Evolutionary conservation across 805 yeast species (phyloP), one percentile per base, ranked within the genome.

Genomic region (Komagataella kurtzmanii): DNA sequence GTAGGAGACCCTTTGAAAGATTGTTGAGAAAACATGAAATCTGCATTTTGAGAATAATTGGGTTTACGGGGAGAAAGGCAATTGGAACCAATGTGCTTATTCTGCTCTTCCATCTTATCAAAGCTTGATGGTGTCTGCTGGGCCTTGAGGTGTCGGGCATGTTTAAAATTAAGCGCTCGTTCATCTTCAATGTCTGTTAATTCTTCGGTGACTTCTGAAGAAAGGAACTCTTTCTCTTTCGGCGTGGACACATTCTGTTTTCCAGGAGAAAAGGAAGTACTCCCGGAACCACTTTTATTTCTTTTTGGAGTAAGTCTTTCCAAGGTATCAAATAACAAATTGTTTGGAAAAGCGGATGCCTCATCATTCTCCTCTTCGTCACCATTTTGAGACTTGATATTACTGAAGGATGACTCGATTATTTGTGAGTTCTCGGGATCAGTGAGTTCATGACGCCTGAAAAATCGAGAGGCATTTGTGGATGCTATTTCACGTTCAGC

Each of bases 101-200:
- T 30, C 10, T 30, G 40, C 14, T 30, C 40, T 30, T 30, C 14
- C 40, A 14, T 30, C 12, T 30, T 30, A 30, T 30, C 40, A 1
- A 30, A 10, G 4, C 14, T 10, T 30, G 40, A 30, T 10, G 10
- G 40, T 10, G 40, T 10, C 14, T 14, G 14, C 40, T 14, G 3
- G 14, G 40, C 4, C 40, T 30, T 30, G 14, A 10, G 10, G 14
- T 14, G n/a, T 14, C 40, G 8, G 10, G 40, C 40, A 2, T 30
- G n/a, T 30, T 30, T 30, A 8, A 30, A 30, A 8, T 8, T 3
- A 30, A 30, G 40, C 40, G 40, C 14, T 30, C 40, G 12, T 14
- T 59, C 61, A 48, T 62, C 64, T 44, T 61, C 65, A 45, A 61
- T 55, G 44, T 62, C 65, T 3, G 64, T 59, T 2, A 62, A 36